Base-by-base conservation (phyloP, 257 asterid genomes). In the Dorcoceras hygrometricum region DNA sequence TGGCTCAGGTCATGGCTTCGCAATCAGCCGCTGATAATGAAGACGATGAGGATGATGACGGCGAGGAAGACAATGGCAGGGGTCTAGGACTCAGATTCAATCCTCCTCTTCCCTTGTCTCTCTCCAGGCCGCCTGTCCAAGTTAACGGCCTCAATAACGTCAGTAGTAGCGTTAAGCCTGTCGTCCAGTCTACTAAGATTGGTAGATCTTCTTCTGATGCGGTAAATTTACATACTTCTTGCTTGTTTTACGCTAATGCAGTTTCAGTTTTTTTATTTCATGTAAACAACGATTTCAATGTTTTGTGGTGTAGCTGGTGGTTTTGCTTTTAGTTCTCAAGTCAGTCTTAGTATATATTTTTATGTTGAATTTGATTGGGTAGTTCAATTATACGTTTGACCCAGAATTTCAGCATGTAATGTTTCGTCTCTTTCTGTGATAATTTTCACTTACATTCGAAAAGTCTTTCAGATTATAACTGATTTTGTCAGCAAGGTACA, bases 1-100 rank as follows among this genome's bases (percentile, higher is more conserved):
- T 93, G 65, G 99, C 99, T 78, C 94, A 90, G 82, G 99, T 90
- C 73, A 93, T 90, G 99, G 97, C 98, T 26, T 92, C 97, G 46
- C 96, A 89, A 70, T 74, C 99, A 14, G 89, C 94, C 48, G 76
- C 83, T 54, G 77, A 73, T 61, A 73, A 83, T 54, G 81, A 79
- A 58, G 82, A 84, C 18, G 86, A 80, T 8, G 89, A 82, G 9
- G 80, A 80, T 11, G 94, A 84, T 19, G 87, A 70, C 3, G 83
- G 71, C 7, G 72, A 75, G 14, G 80, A 69, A 16, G 79, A 74
- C 46, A 62, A 50, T 57, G 79, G 80, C 48, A 91, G 82, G 6
- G 96, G 78, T 73, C 71, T 85, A 4, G 94, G 86, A 27, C 94
- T 86, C 79, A 78, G 90, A 71, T 84, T 91, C 60, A 83, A 77